Percentiles rank a stretch among this genome's conserved stretches.
phyloP scores from a whole-genome alignment of 2,329 filamentous ascomycete genomes.

The Coleophoma eucalyptorum region DNA sequence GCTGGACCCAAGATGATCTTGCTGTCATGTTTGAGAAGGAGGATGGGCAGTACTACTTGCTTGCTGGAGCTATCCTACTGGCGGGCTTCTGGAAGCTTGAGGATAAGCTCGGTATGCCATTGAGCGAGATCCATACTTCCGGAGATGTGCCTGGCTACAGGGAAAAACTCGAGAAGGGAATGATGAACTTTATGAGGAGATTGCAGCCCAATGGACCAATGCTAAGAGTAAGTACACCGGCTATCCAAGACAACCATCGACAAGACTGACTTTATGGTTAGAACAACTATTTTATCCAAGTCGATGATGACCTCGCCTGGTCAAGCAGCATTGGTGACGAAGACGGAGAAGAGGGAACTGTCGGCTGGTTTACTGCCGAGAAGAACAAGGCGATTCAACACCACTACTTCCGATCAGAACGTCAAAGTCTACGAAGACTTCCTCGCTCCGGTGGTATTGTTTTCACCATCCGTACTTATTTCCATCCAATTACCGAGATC shows the following conservation, averaged over 20 bases:
- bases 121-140: slow-evolving; percentile 75
- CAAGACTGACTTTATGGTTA: slow-evolving; percentile 28
- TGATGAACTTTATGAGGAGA: slow-evolving; percentile 77
- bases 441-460: slow-evolving; percentile 50
- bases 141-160: slow-evolving; percentile 72
- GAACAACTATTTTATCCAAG: slow-evolving; percentile 87
- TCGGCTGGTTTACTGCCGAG: slow-evolving; percentile 73
- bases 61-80: slow-evolving; percentile 71
- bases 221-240: slow-evolving; percentile 22
- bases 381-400: slow-evolving; percentile 69
- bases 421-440: slow-evolving; percentile 58
- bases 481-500: slow-evolving; percentile 51
- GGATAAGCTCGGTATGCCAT: slow-evolving; percentile 77
- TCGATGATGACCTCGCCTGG: slow-evolving; percentile 76
- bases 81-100: slow-evolving; percentile 80
- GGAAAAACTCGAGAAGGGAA: slow-evolving; percentile 70
- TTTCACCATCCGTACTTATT: slow-evolving; percentile 62
- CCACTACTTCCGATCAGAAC: slow-evolving; percentile 70
- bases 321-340: slow-evolving; percentile 72
- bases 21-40: slow-evolving; percentile 76
- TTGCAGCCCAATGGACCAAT: slow-evolving; percentile 65
- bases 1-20: slow-evolving; percentile 77
- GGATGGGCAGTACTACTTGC: slow-evolving; percentile 78
- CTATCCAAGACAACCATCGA: neutral
- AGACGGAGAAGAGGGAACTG: slow-evolving; percentile 47